Base-by-base conservation (phyloP, 192 early-diverging fungal genomes). In the Bifiguratus adelaidae region DNA sequence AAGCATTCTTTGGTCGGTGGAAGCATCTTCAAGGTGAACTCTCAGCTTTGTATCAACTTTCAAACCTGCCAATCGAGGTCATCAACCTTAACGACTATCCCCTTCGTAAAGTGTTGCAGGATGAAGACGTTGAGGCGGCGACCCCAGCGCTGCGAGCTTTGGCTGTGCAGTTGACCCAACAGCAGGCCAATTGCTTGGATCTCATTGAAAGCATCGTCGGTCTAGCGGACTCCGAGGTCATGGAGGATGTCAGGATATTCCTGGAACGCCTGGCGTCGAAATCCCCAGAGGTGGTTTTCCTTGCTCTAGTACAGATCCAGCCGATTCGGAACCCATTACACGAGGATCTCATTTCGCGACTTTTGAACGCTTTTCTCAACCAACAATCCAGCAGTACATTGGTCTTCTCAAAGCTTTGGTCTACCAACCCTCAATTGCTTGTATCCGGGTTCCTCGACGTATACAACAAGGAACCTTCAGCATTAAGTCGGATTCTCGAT, bases 1-100 rank as follows among this genome's bases (percentile, higher is more conserved):
- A 72, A n/a, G 63, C 61, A 1, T 78, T 88, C 53, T 82, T 83
- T 67, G 80, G 80, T 22, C 63, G 62, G 50, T 91, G 88, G 88
- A 70, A 63, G 16, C 83, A 89, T 52, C 47, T 66, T 7, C 74
- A 67, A 9, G 80, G 73, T 7, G 86, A 91, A 56, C 58, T 91
- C 13, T 81, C 74, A 19, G 67, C 84, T 24, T 55, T 91, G 33
- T 75, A 65, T 42, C 72, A 78, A 41, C 66, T 82, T 1, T 67
- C 81, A 16, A 58, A 67, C 30, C 60, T 68, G 11, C 60, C 81
- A 2, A 56, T 72, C 7, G 80, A 82, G 16, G 53, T 80, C 2
- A 67, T 91, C 28, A 76, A 68, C 41, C 44, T 80, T 13, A 73
- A 71, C 34, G 59, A 61, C 34, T 72, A 59, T 20, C 53, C 68